Evolutionary conservation across 495 filamentous ascomycete species (phyloP).

Genomic region (Hypoxylon crocopeplum): DNA sequence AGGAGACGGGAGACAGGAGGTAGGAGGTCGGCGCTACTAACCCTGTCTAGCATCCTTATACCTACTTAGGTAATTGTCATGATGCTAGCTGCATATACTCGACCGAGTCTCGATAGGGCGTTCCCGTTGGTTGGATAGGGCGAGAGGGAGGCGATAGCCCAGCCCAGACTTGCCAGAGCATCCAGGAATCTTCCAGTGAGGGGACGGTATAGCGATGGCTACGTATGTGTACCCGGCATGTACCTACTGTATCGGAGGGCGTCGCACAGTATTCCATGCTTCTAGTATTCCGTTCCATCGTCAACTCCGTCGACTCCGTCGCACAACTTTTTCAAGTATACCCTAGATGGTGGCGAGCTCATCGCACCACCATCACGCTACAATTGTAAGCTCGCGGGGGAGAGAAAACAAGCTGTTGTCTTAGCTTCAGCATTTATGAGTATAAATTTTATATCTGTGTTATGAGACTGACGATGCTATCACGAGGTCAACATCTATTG

Average conservation of each 20-base stretch:
- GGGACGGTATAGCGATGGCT: slow-evolving; percentile 20
- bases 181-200: slow-evolving; percentile 29
- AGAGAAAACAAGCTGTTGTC: slow-evolving; percentile 14
- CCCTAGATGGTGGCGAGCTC: slow-evolving; percentile 29
- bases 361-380: slow-evolving; percentile 37
- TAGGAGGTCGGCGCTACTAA: slow-evolving; percentile 33
- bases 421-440: slow-evolving; percentile 17
- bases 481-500: slow-evolving; percentile 11
- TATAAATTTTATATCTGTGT: slow-evolving; percentile 1
- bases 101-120: background rate
- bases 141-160: slow-evolving; percentile 19
- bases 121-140: slow-evolving; percentile 10
- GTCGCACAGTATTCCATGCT: slow-evolving; percentile 11
- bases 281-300: slow-evolving; percentile 19
- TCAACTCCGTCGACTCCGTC: too few relatives aligned
- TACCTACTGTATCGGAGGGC: slow-evolving; percentile 28
- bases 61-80: slow-evolving; percentile 31
- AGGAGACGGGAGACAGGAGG: slow-evolving; percentile 9
- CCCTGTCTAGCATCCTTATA: slow-evolving; percentile 22
- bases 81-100: slow-evolving; percentile 21
- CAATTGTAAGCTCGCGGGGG: slow-evolving; percentile 9
- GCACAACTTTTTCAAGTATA: slow-evolving; percentile 19
- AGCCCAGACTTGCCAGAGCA: slow-evolving; percentile 10
- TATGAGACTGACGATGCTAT: slow-evolving; percentile 5
- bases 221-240: slow-evolving; percentile 28